Evolutionary conservation across 306 rosid genomes (phyloP).

Genomic region (Morella rubra): DNA sequence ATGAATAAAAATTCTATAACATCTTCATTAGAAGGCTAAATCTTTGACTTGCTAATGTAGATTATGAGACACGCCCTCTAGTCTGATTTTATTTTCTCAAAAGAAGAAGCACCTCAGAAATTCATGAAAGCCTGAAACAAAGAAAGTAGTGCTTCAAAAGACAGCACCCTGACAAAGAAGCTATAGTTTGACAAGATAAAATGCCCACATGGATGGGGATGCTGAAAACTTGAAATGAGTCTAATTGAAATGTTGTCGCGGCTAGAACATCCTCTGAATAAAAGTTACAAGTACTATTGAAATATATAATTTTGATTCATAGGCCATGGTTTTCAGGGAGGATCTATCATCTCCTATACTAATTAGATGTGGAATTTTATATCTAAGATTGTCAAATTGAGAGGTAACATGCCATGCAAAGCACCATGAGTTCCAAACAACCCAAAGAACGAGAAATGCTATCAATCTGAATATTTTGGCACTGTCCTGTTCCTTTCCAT

Average conservation of each 20-base stretch:
- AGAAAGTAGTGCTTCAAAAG: neutral
- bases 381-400: neutral
- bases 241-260: neutral
- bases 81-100: neutral
- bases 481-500: no score
- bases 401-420: neutral
- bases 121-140: neutral
- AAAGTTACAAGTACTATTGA: neutral
- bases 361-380: neutral
- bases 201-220: neutral
- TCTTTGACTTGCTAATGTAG: neutral
- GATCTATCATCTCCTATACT: neutral
- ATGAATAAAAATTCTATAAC: neutral
- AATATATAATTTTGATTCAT: neutral
- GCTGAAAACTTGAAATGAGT: neutral
- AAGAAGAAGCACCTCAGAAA: neutral
- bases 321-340: neutral
- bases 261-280: slow-evolving; percentile 1
- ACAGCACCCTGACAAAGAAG: neutral
- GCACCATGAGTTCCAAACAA: neutral
- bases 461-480: neutral
- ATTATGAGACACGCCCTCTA: neutral
- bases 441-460: neutral
- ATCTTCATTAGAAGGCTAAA: neutral
- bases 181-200: neutral